phyloP scores from a whole-genome alignment of 1,284 basidiomycete genomes.

The Xerocomus nothofagi region DNA sequence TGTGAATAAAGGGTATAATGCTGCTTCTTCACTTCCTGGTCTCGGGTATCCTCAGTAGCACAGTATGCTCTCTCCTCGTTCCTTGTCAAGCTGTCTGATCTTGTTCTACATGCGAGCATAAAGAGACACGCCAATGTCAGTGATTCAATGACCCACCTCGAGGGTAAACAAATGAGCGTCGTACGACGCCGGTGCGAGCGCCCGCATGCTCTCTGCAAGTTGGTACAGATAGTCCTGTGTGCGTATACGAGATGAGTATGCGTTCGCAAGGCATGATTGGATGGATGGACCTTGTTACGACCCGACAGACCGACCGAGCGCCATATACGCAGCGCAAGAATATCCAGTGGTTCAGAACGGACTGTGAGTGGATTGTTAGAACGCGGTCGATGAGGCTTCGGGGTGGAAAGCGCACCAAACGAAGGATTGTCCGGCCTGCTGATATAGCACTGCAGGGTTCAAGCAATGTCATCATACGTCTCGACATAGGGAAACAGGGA shows the following conservation, averaged over 20 bases:
- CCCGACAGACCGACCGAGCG: constrained; percentile 77
- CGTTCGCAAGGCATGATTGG: no score
- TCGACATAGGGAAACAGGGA: not conserved
- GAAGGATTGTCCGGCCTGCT: constrained; percentile 62
- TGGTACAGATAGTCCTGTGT: constrained; percentile 75
- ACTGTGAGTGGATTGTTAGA: constrained; percentile 42
- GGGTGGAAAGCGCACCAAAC: constrained; percentile 42
- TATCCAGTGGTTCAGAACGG: constrained; percentile 71
- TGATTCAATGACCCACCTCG: constrained; percentile 51
- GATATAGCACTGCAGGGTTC: constrained; percentile 50
- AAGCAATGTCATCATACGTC: not conserved
- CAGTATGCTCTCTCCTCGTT: constrained; percentile 10
- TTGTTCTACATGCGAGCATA: constrained; percentile 16
- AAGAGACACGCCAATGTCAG: no score
- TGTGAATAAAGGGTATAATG: no score
- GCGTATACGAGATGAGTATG: no score
- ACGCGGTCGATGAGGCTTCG: no score
- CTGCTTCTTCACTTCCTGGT: no score
- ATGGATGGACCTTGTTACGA: constrained; percentile 63
- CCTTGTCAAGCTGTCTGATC: constrained; percentile 18
- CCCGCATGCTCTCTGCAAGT: constrained; percentile 64
- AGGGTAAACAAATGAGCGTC: constrained; percentile 78
- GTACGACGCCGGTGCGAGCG: constrained; percentile 68
- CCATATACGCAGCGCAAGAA: constrained; percentile 68
- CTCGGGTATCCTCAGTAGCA: constrained; percentile 8